Evolutionary conservation across 805 yeast species (phyloP).

Genomic region (Metschnikowia koreensis): DNA sequence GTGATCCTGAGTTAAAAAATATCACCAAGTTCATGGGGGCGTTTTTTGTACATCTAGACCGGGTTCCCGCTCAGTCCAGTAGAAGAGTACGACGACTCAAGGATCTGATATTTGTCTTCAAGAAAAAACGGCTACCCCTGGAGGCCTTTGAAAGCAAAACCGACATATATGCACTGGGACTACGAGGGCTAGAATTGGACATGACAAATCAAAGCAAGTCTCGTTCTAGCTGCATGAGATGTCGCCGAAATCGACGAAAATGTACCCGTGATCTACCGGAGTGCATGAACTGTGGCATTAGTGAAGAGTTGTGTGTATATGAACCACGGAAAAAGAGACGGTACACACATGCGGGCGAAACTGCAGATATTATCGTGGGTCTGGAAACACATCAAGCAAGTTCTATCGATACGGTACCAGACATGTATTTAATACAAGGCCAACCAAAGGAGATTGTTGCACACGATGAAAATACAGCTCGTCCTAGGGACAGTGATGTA

Average conservation of each 20-base stretch:
- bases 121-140: slow-evolving; percentile 26
- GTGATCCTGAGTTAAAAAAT: slow-evolving; percentile 13
- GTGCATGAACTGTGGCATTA: slow-evolving; percentile 28
- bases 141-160: slow-evolving; percentile 11
- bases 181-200: slow-evolving; percentile 21
- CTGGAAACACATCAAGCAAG: too few species aligned
- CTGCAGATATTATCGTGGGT: too few species aligned
- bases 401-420: not conserved
- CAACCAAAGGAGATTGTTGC: not conserved
- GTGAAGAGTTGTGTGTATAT: slow-evolving; percentile 32
- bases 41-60: slow-evolving; percentile 20
- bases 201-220: slow-evolving; percentile 22
- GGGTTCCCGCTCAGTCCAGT: not conserved
- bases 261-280: slow-evolving; percentile 33
- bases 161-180: slow-evolving; percentile 24
- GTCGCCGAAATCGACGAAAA: slow-evolving; percentile 31
- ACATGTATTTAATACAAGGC: not conserved
- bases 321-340: slow-evolving; percentile 20
- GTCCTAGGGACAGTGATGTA: not conserved
- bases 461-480: not conserved
- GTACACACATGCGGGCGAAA: not conserved
- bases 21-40: slow-evolving; percentile 22
- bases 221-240: slow-evolving; percentile 29
- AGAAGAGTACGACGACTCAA: slow-evolving; percentile 7
- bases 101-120: slow-evolving; percentile 27